A percentile compares a stretch with the other conserved stretches of the same genome.
Evolutionary conservation across 257 asterid species (phyloP).

Genomic region (Coffea eugenioides): DNA sequence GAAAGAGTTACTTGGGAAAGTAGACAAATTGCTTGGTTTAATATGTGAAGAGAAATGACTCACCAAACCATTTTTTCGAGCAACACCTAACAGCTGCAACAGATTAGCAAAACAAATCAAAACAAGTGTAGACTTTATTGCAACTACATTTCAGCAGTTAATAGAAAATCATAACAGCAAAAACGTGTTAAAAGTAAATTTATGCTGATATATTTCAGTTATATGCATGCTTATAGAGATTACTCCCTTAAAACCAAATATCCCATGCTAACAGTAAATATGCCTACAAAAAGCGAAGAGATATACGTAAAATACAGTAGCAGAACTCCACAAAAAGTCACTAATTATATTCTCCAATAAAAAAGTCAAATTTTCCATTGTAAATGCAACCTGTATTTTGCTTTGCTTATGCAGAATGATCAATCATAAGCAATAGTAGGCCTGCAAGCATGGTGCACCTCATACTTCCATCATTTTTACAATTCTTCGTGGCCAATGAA

Average conservation of each 20-base stretch:
- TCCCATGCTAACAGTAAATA: background rate
- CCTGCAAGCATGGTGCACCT: background rate
- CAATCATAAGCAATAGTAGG: background rate
- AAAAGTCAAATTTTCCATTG: background rate
- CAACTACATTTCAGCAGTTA: background rate
- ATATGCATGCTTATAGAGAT: background rate
- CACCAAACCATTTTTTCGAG: conserved; percentile 74
- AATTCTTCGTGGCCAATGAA: background rate
- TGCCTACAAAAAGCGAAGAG: background rate
- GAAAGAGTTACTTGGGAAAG: conserved; percentile 4
- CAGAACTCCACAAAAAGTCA: background rate
- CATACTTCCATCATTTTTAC: background rate
- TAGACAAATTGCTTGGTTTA: background rate
- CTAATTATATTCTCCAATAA: background rate
- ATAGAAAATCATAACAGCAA: background rate
- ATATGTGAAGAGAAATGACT: conserved; percentile 29
- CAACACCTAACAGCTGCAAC: conserved; percentile 74
- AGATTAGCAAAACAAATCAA: conserved; percentile 18
- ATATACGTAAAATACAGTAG: background rate
- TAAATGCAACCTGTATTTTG: background rate
- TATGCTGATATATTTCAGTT: background rate
- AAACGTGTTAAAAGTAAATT: background rate
- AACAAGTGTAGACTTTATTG: background rate
- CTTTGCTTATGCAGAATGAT: background rate
- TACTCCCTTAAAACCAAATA: background rate